Percentiles rank a stretch among this genome's conserved stretches.
phyloP scores from a whole-genome alignment of 805 yeast genomes.

The Spathaspora arborariae region DNA sequence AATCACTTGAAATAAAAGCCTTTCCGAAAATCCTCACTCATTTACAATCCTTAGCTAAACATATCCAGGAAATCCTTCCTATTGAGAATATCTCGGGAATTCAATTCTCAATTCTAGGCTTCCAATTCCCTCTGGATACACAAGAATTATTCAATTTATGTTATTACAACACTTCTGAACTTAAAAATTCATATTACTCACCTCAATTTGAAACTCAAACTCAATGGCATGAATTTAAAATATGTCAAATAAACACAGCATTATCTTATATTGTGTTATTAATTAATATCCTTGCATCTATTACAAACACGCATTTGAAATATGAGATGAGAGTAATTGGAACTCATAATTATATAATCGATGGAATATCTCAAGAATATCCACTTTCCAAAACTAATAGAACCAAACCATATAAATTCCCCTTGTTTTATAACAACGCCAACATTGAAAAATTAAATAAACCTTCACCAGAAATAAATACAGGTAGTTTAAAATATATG shows the following conservation, averaged over 20 bases:
- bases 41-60: conserved; percentile 12
- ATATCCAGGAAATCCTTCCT: conserved; percentile 21
- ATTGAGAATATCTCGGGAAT: conserved; percentile 22
- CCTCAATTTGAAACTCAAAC: conserved; percentile 6
- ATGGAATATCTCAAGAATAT: conserved; percentile 14
- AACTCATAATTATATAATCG: conserved; percentile 19
- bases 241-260: conserved; percentile 30
- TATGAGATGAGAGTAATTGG: conserved; percentile 25
- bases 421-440: conserved; percentile 24
- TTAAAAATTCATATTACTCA: conserved; percentile 8
- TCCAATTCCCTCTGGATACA: conserved; percentile 32
- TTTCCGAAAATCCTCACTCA: conserved; percentile 19
- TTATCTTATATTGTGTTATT: conserved; percentile 27
- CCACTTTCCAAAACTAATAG: conserved; percentile 3
- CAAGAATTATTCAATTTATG: conserved; percentile 27
- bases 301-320: conserved; percentile 23
- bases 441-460: conserved; percentile 15
- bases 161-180: conserved; percentile 17
- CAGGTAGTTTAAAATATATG: not conserved
- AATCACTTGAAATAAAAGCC: conserved; percentile 16
- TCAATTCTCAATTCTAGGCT: conserved; percentile 27
- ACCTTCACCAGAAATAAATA: conserved; percentile 6
- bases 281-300: conserved; percentile 19
- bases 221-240: conserved; percentile 11
- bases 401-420: conserved; percentile 14